Base-by-base conservation (phyloP, 2,329 filamentous ascomycete species). In the Ambrosiella beaveri region DNA sequence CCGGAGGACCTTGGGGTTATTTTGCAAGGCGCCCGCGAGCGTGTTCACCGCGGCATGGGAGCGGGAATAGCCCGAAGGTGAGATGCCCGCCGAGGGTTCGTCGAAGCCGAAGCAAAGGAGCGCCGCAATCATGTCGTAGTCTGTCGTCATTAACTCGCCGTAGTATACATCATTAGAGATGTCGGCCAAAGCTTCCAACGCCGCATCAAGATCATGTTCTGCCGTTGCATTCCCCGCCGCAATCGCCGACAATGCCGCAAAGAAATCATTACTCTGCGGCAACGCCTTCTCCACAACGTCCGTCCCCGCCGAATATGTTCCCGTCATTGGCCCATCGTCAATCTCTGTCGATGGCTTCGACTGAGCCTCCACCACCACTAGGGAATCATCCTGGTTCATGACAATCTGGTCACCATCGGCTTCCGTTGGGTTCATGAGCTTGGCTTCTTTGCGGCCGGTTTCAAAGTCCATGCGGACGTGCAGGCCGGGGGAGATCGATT, bases 161-260 rank as follows among this genome's bases (percentile, higher is more conserved):
- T 84, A 86, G 70, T 84, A 85, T 62, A 85, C 79, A 67, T 85
- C 82, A 66, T 85, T 81, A 0, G 81, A 77, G 36, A 84, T 69
- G 6, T 85, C 81, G 61, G 77, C 73, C n/a, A 86, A 73, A 39
- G 73, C 73, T 39, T 77, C 74, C 7, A 86, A 71, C 0, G 78
- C 77, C 9, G 69, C 69, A 45, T 77, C 74, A 12, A 80, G 69
- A 2, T 65, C 67, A 57, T 68, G 63, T 13, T 67, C 66, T 45
- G 63, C 62, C 6, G 64, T 63, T 17, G 61, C 63, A n/a, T 72
- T 71, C 52, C 67, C 71, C 64, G 77, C 77, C 54, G 83, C 66
- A 44, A 74, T 69, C 39, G 71, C 67, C 1, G 37, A 5, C 54
- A 83, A 68, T 7, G 77, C 74, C 27, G 71, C 67, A 59, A 69